phyloP scores from a whole-genome alignment of 257 asterid genomes.

The Solanum etuberosum region DNA sequence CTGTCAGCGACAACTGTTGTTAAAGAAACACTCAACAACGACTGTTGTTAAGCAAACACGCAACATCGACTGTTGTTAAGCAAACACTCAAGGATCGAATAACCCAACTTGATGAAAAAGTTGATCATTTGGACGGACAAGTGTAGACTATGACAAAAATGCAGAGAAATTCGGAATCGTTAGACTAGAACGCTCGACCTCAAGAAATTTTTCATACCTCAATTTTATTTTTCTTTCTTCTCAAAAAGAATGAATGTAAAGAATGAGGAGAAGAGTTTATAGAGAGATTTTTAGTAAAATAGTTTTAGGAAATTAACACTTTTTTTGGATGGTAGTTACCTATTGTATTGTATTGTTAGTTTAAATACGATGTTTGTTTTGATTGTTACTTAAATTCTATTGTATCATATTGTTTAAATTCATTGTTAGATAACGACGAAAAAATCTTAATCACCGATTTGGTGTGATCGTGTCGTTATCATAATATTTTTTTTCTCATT shows the following conservation, averaged over 20 bases:
- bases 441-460: fast-evolving
- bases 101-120: not conserved
- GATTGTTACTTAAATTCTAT: no score
- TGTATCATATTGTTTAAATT: no score
- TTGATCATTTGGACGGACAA: no score
- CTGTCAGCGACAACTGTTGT: fast-evolving
- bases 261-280: not conserved
- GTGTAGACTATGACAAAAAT: not conserved
- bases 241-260: not conserved
- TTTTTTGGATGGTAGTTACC: not conserved
- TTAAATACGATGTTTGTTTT: no score
- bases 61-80: not conserved
- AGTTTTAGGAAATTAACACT: not conserved
- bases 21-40: not conserved
- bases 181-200: no score
- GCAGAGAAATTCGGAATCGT: fast-evolving
- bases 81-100: not conserved
- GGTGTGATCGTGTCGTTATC: not conserved
- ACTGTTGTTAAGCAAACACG: no score
- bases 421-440: not conserved
- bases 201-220: not conserved
- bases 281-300: not conserved
- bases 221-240: not conserved
- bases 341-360: not conserved
- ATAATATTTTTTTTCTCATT: not conserved